Percentiles rank a stretch among this genome's conserved stretches.
phyloP scores from a whole-genome alignment of 73 alveolate genomes.

The Paramecium caudatum region DNA sequence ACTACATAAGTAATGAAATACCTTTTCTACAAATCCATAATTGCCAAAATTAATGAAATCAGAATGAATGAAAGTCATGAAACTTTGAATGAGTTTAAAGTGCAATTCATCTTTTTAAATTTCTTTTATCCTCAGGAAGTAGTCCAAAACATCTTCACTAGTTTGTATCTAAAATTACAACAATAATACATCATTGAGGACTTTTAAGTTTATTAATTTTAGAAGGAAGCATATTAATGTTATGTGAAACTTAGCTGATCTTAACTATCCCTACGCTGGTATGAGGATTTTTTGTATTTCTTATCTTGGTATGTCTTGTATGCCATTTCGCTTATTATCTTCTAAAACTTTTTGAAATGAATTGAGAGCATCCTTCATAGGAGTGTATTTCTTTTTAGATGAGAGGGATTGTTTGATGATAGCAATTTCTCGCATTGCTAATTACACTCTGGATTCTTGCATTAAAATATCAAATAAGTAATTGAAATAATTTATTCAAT shows the following conservation, averaged over 20 bases:
- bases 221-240: conserved; percentile 44
- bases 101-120: conserved; percentile 30
- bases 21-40: conserved; percentile 62
- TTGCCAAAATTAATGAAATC: conserved; percentile 68
- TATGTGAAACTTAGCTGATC: conserved; percentile 60
- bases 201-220: conserved; percentile 55
- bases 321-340: conserved; percentile 16
- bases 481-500: conserved; percentile 51
- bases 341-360: conserved; percentile 30
- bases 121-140: conserved; percentile 45
- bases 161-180: conserved; percentile 20
- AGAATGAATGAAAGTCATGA: conserved; percentile 35
- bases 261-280: conserved; percentile 43
- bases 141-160: conserved; percentile 51
- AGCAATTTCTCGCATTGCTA: conserved; percentile 55
- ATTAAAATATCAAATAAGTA: conserved; percentile 48
- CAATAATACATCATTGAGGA: conserved; percentile 22
- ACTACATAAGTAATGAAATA: background rate
- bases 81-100: conserved; percentile 7
- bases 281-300: conserved; percentile 38
- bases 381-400: conserved; percentile 25
- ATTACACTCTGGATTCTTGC: conserved; percentile 58
- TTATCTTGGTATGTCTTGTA: conserved; percentile 43
- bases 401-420: conserved; percentile 42
- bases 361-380: conserved; percentile 52